These are phyloP conservation scores for Cinchona pubescens DNA, from an alignment of 257 asterid species.

Conservation along the genomic window DNA sequence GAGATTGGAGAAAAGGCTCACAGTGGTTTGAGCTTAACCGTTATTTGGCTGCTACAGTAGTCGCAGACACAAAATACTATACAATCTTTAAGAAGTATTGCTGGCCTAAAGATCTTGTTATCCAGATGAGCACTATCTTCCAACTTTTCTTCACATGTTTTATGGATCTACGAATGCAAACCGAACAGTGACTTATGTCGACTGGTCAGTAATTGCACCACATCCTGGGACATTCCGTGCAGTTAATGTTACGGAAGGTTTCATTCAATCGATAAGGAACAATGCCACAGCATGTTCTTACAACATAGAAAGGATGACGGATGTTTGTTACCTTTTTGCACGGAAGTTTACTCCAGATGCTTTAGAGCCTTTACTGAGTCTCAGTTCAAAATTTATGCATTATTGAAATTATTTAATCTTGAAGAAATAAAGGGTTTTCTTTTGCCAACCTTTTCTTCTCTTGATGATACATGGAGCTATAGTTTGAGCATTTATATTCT, in stretches of 20 bases:
- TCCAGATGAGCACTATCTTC: constrained; percentile 92
- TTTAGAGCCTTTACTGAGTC: constrained; percentile 58
- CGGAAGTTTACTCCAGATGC: constrained; percentile 79
- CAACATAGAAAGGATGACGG: constrained; percentile 39
- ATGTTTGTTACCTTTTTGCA: constrained; percentile 71
- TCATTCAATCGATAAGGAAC: constrained; percentile 53
- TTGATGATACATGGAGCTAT: neutral
- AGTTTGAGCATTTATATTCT: neutral
- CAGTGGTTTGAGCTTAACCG: constrained; percentile 96
- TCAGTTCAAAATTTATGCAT: constrained; percentile 61
- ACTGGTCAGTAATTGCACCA: constrained; percentile 75
- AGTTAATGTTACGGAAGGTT: constrained; percentile 47
- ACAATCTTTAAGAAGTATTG: constrained; percentile 61
- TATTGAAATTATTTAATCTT: constrained; percentile 35
- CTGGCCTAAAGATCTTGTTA: constrained; percentile 81
- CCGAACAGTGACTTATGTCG: constrained; percentile 77
- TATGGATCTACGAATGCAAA: constrained; percentile 60
- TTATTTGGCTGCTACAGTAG: constrained; percentile 52
- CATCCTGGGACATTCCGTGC: constrained; percentile 73
- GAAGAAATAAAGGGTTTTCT: constrained; percentile 12
- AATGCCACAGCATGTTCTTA: constrained; percentile 58
- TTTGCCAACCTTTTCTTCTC: constrained; percentile 8
- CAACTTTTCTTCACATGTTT: constrained; percentile 64
- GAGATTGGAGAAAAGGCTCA: constrained; percentile 95
- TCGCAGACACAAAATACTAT: constrained; percentile 74